Evolutionary conservation across 352 stramenopile species (phyloP).

Genomic region (Phytophthora constricta): DNA sequence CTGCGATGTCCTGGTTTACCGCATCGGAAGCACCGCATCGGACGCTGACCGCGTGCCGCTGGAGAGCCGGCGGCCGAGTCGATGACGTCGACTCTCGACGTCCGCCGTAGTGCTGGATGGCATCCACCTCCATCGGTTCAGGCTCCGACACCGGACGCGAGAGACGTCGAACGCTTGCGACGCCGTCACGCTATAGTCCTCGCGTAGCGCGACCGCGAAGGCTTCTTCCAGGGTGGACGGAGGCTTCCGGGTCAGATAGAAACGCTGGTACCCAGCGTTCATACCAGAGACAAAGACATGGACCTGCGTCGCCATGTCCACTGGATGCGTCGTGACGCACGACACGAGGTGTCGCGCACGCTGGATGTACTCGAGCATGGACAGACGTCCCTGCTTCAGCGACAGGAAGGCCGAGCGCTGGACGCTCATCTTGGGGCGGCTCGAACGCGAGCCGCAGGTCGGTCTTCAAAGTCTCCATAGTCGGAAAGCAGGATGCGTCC

Average conservation of each 20-base stretch:
- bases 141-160: not conserved
- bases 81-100: not conserved
- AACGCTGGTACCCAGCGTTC: constrained; percentile 24
- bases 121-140: constrained; percentile 8
- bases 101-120: not conserved
- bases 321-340: not conserved
- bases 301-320: constrained; percentile 34
- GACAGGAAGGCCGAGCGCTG: constrained; percentile 7
- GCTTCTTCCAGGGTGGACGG: constrained; percentile 14
- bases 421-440: constrained; percentile 14
- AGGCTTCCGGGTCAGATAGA: constrained; percentile 25
- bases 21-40: no score
- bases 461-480: constrained; percentile 1
- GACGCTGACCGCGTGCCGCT: not conserved
- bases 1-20: constrained; percentile 6
- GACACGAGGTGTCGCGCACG: constrained; percentile 26
- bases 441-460: constrained; percentile 14
- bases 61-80: not conserved
- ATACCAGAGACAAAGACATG: constrained; percentile 29
- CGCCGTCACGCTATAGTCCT: constrained; percentile 24
- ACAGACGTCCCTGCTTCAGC: constrained; percentile 24
- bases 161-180: constrained; percentile 12
- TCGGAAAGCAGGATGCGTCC: constrained; percentile 23
- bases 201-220: constrained; percentile 16
- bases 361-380: constrained; percentile 31